Percentiles rank a stretch among this genome's conserved stretches.
phyloP scores from a whole-genome alignment of 257 asterid species.

The Nicotiana tomentosiformis region DNA sequence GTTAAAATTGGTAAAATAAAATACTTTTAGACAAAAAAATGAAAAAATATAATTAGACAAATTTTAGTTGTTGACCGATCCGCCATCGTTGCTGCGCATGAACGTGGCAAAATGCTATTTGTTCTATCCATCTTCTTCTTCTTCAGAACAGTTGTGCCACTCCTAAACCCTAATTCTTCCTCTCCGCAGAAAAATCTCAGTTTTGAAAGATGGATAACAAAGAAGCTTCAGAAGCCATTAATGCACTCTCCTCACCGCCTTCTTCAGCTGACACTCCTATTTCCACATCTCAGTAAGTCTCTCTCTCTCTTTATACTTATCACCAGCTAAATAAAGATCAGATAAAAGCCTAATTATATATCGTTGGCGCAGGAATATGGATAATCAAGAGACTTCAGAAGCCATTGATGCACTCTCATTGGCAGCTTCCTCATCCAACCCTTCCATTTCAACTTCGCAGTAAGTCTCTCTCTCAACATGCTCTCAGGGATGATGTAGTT shows the following conservation, averaged over 20 bases:
- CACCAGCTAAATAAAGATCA: background rate
- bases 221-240: background rate
- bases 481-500: slow-evolving; percentile 1
- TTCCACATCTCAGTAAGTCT: background rate
- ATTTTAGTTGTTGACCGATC: background rate
- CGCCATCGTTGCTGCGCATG: background rate
- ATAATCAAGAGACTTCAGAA: slow-evolving; percentile 3
- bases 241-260: background rate
- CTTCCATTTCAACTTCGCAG: slow-evolving; percentile 1
- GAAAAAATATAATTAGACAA: too few species aligned
- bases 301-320: background rate
- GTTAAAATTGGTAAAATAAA: too few species aligned
- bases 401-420: background rate
- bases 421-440: background rate
- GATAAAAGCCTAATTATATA: background rate
- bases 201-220: background rate
- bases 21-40: too few species aligned
- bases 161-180: background rate
- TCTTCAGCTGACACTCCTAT: background rate
- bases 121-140: background rate
- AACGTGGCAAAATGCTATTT: background rate
- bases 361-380: background rate
- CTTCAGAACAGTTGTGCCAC: background rate
- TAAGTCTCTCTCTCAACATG: background rate
- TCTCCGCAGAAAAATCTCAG: background rate